Percentiles rank a stretch among this genome's conserved stretches.
phyloP scores from a whole-genome alignment of 176 grass and related monocot species.

The Melocanna baccifera region DNA sequence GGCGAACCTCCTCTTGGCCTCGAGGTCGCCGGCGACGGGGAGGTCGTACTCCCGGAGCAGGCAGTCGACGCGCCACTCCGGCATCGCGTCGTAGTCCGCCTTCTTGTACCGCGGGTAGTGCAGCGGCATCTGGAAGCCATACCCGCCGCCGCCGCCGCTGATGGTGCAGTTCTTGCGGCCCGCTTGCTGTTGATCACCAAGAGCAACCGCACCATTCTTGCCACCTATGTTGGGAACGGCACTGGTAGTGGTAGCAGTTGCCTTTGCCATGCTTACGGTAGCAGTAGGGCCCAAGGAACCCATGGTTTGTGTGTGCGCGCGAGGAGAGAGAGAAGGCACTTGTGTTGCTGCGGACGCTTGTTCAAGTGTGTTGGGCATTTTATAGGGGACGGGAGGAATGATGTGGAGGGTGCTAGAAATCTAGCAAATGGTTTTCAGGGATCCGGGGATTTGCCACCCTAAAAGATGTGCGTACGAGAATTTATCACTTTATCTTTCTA shows the following conservation, averaged over 20 bases:
- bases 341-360: neutral
- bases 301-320: neutral
- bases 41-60: constrained; percentile 65
- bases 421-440: too few species aligned
- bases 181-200: neutral
- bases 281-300: constrained; percentile 19
- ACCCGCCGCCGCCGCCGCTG: neutral
- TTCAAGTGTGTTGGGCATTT: neutral
- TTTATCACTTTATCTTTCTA: too few species aligned
- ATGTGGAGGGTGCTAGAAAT: constrained; percentile 12
- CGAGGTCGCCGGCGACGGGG: constrained; percentile 37
- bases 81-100: constrained; percentile 83
- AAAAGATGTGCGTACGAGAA: too few species aligned
- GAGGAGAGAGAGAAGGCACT: neutral
- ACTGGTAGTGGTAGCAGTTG: neutral
- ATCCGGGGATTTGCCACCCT: too few species aligned
- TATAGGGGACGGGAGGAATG: constrained; percentile 5
- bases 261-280: constrained; percentile 19
- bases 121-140: constrained; percentile 60
- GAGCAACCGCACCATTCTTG: neutral
- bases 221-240: neutral
- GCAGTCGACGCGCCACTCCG: constrained; percentile 75
- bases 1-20: constrained; percentile 46
- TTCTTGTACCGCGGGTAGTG: constrained; percentile 71
- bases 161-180: neutral